These are phyloP conservation scores for Neurospora sp. DNA, from an alignment of 495 filamentous ascomycete genomes.

Conservation along the genomic window DNA sequence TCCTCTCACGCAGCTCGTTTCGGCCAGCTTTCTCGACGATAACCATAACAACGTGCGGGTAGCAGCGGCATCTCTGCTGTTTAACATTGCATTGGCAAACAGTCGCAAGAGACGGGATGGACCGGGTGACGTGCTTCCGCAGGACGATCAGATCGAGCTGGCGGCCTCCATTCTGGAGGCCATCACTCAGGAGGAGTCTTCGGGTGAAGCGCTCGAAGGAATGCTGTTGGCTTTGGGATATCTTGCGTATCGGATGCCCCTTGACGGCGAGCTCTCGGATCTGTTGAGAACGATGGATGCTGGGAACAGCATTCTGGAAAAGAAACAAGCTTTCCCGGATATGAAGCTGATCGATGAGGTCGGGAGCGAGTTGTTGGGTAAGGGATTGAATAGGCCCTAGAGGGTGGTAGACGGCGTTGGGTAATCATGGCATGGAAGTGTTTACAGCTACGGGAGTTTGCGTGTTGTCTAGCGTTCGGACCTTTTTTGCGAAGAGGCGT, in stretches of 20 bases:
- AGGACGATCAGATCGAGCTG: slow-evolving; percentile 67
- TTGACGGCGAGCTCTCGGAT: slow-evolving; percentile 62
- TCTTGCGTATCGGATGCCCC: slow-evolving; percentile 57
- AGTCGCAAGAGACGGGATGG: slow-evolving; percentile 51
- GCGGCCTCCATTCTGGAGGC: slow-evolving; percentile 69
- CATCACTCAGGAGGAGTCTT: slow-evolving; percentile 54
- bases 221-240: slow-evolving; percentile 63
- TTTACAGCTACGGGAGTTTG: background rate
- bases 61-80: slow-evolving; percentile 70
- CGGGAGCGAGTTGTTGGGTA: slow-evolving; percentile 30
- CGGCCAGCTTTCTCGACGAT: slow-evolving; percentile 45
- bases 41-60: slow-evolving; percentile 50
- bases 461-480: background rate
- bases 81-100: slow-evolving; percentile 68
- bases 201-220: slow-evolving; percentile 60
- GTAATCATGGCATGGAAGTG: background rate
- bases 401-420: background rate
- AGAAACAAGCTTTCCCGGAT: slow-evolving; percentile 41
- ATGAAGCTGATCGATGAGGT: slow-evolving; percentile 54
- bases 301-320: slow-evolving; percentile 42
- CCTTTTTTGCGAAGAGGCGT: background rate
- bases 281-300: slow-evolving; percentile 66
- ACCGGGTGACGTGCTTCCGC: slow-evolving; percentile 48
- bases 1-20: slow-evolving; percentile 35
- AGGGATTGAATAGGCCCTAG: slow-evolving; percentile 24